Evolutionary conservation across 805 yeast species (phyloP), one percentile per base, ranked within the genome.

Genomic region (Starmerella powellii): DNA sequence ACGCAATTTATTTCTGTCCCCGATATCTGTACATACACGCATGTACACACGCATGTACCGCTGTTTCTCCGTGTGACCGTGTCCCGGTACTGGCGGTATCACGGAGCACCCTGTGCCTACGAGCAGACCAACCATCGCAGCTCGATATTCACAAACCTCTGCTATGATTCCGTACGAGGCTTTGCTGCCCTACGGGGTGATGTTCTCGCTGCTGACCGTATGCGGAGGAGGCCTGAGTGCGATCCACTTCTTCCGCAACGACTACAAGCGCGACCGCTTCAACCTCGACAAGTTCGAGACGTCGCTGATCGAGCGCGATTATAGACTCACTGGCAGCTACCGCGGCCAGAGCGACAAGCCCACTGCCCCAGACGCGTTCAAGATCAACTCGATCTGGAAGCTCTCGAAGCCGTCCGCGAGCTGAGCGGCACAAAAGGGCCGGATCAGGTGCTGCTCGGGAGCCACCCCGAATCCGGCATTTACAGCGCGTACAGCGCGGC

Each of bases 331-430:
- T 10, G 94, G 94, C 20, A 67, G 70, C 32, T 68, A 64, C 55
- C 70, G 94, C 57, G 87, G 78, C 30, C 88, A 81, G 58, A 59
- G 70, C 38, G 76, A 74, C 49, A 71, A 67, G 33, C 72, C 86
- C 6, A 63, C 70, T 31, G 94, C 93, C 3, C 85, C 86, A 30
- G 87, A 79, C 47, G 71, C 68, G 26, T 83, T 84, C 70, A 80
- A 78, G 64, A 76, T 82, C n/a, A 76, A 72, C 58, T 71, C 81
- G n/a, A 51, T 52, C 36, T 63, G 67, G 67, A 59, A 58, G 60
- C 54, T 54, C 30, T 45, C 48, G 31, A 49, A 45, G 50, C 52
- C 53, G 12, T 31, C 41, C 11, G 33, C 47, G 21, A 39, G 30
- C 37, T 49, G 38, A 37, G 24, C 26, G 12, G 12, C 12, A 26